Conservation (phyloP, 176 grass and related monocot species). For the Triticum aestivum region IWGSC_CS_RefSeq_v2.1 NC_057801.1:484888044-484888543, state of each 20-base stretch:
- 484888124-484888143: slow-evolving; percentile 65
- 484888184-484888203: background rate
- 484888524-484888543: slow-evolving; percentile 86
- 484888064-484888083: slow-evolving; percentile 42
- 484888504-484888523: slow-evolving; percentile 91
- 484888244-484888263: slow-evolving; percentile 23
- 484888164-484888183: background rate
- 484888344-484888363: slow-evolving; percentile 99
- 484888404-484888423: slow-evolving; percentile 64
- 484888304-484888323: slow-evolving; percentile 98
- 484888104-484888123: slow-evolving; percentile 48
- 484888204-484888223: slow-evolving; percentile 71
- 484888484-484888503: slow-evolving; percentile 93
- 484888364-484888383: slow-evolving; percentile 90
- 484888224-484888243: slow-evolving; percentile 29
- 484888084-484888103: background rate
- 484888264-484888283: slow-evolving; percentile 77
- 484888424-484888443: slow-evolving; percentile 13
- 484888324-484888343: slow-evolving; percentile 98
- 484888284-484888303: slow-evolving; percentile 75
- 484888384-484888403: slow-evolving; percentile 81
- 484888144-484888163: background rate
- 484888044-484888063: slow-evolving; percentile 18
- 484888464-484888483: slow-evolving; percentile 94
- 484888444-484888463: slow-evolving; percentile 90